Percentiles rank a stretch among this genome's conserved stretches.
phyloP scores from a whole-genome alignment of 805 yeast species.

The Lipomyces yamanashiensis region DNA sequence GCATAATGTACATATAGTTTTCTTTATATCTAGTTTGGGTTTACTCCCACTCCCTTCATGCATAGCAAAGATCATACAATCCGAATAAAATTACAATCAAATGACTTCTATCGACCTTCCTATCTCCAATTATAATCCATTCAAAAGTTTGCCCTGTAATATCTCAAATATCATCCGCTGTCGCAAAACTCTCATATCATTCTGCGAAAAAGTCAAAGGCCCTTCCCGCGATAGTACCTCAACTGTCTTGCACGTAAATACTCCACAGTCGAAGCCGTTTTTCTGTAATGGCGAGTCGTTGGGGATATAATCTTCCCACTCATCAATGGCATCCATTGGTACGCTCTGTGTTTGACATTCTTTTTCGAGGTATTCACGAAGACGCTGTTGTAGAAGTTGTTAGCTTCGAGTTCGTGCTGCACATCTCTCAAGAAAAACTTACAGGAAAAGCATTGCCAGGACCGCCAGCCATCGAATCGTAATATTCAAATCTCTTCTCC shows the following conservation, averaged over 20 bases:
- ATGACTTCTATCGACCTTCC: neutral
- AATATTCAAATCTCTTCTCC: slow-evolving; percentile 63
- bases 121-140: neutral
- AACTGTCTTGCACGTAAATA: slow-evolving; percentile 82
- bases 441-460: slow-evolving; percentile 48
- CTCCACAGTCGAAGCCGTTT: slow-evolving; percentile 95
- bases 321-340: slow-evolving; percentile 41
- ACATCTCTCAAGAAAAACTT: slow-evolving; percentile 17
- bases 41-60: neutral
- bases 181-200: slow-evolving; percentile 71
- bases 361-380: slow-evolving; percentile 65
- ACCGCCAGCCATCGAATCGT: slow-evolving; percentile 69
- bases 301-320: slow-evolving; percentile 43
- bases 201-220: slow-evolving; percentile 61
- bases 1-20: neutral
- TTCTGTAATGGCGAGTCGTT: slow-evolving; percentile 77
- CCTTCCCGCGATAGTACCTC: slow-evolving; percentile 59
- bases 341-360: slow-evolving; percentile 64
- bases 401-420: slow-evolving; percentile 45
- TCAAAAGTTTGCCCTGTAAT: slow-evolving; percentile 37
- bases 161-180: slow-evolving; percentile 71
- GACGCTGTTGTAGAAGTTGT: slow-evolving; percentile 17
- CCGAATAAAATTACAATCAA: neutral
- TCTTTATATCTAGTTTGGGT: neutral
- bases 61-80: neutral